Evolutionary conservation across 345 rosid genomes (phyloP).

Genomic region (Microcos paniculata): DNA sequence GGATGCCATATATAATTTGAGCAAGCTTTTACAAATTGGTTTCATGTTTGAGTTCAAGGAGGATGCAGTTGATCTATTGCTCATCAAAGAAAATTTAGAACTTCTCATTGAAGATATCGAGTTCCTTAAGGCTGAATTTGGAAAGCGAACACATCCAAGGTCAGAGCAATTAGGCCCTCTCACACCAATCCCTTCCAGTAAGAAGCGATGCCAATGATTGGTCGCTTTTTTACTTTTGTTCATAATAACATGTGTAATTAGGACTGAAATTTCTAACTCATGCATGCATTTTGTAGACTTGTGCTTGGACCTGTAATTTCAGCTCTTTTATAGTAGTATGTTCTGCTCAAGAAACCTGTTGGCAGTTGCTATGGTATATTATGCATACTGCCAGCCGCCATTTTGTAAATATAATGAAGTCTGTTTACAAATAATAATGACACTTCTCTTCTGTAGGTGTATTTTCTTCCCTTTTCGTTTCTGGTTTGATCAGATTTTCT

Average conservation of each 20-base stretch:
- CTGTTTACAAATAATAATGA: neutral
- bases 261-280: neutral
- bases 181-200: neutral
- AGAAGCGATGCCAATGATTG: neutral
- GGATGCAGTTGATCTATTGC: constrained; percentile 15
- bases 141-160: neutral
- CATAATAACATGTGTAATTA: neutral
- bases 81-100: neutral
- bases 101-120: constrained; percentile 4
- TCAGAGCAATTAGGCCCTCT: neutral
- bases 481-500: neutral
- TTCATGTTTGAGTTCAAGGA: constrained; percentile 17
- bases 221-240: neutral
- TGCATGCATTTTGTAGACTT: neutral
- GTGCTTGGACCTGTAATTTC: neutral
- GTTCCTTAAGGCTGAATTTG: neutral
- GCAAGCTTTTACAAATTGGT: constrained; percentile 5
- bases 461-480: neutral
- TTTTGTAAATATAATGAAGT: too few relatives aligned
- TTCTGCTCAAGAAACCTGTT: neutral
- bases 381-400: neutral
- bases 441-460: neutral
- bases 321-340: neutral
- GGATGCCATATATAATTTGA: neutral
- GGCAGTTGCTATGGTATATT: neutral